Evolutionary conservation across 2,329 filamentous ascomycete genomes (phyloP), one percentile per base, ranked within the genome.

Genomic region (Colletotrichum caudatum): DNA sequence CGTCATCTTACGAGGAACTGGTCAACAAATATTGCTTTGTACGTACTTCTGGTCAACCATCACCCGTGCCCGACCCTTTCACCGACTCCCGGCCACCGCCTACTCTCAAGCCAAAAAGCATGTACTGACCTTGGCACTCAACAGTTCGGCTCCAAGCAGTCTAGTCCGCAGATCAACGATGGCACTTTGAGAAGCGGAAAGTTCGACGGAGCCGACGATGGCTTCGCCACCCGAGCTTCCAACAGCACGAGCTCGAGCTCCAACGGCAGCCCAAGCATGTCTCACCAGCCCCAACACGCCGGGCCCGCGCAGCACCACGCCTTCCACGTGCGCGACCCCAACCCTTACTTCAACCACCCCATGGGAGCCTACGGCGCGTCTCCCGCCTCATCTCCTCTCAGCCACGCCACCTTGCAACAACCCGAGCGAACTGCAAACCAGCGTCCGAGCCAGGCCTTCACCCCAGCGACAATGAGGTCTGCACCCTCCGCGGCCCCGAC

Each of bases 21-120:
- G 93, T 99, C 82, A 95, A 97, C 86, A 98, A 97, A 86, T 99
- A 97, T 88, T 99, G 96, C 88, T 99, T 98, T 90, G 95, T 98
- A 95, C 91, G 95, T 97, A 88, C 88, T 79, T 82, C 82, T 75
- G 80, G 80, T 76, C 75, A 78, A 64, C 77, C 77, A 46, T 77
- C 78, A 77, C 75, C 76, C 75, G 64, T 66, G 71, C 73, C 61
- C 61, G 71, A 68, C 71, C 72, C 61, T 66, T 64, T 63, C 53
- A 54, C 48, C 64, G 59, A 60, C 69, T 46, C 74, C 74, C 76
- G 60, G 20, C 62, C 56, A 68, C 69, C 66, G 60, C 59, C 63
- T 48, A 37, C 61, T 66, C 72, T 72, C 58, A 76, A 23, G 62
- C 74, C 72, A 76, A 76, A 74, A 77, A 64, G 46, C 65, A 69